Evolutionary conservation across 2,329 filamentous ascomycete genomes (phyloP).

Genomic region (Fusarium nygamai): DNA sequence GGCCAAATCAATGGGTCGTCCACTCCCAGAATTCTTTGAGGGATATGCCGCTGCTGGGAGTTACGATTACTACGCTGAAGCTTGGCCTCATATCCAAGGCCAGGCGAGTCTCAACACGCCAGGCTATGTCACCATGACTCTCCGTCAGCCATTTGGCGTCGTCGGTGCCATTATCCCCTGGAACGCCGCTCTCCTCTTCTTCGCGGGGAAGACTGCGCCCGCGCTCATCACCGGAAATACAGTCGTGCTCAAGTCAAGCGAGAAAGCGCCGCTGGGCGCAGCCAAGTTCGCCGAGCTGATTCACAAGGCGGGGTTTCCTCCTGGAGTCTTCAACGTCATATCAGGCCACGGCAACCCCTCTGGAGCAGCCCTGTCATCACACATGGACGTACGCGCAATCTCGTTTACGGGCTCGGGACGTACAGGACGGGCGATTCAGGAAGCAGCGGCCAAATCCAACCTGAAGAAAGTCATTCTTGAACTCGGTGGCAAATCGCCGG

Average conservation of each 20-base stretch:
- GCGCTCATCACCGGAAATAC: conserved; percentile 36
- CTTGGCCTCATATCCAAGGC: conserved; percentile 54
- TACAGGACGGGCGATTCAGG: conserved; percentile 78
- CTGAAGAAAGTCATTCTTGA: conserved; percentile 74
- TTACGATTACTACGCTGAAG: conserved; percentile 56
- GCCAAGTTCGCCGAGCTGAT: conserved; percentile 61
- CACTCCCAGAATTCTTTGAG: conserved; percentile 23
- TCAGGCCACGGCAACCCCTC: conserved; percentile 75
- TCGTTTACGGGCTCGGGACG: conserved; percentile 80
- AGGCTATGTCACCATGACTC: conserved; percentile 56
- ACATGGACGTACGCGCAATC: conserved; percentile 76
- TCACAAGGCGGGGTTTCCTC: conserved; percentile 77
- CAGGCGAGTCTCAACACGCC: conserved; percentile 59
- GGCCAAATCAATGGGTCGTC: conserved; percentile 34
- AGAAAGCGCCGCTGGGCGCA: conserved; percentile 32
- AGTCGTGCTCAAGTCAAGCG: conserved; percentile 31
- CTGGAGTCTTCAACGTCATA: conserved; percentile 78
- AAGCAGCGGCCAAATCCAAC: conserved; percentile 71
- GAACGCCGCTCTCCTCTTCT: conserved; percentile 61
- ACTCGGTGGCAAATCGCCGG: conserved; percentile 74
- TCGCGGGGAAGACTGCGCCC: conserved; percentile 52
- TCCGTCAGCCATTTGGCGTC: conserved; percentile 63
- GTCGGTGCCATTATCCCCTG: conserved; percentile 67
- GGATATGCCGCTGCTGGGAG: conserved; percentile 53
- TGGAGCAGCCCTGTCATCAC: conserved; percentile 72